Evolutionary conservation across 2,329 filamentous ascomycete species (phyloP).

Genomic region (Claviceps quebecensis): DNA sequence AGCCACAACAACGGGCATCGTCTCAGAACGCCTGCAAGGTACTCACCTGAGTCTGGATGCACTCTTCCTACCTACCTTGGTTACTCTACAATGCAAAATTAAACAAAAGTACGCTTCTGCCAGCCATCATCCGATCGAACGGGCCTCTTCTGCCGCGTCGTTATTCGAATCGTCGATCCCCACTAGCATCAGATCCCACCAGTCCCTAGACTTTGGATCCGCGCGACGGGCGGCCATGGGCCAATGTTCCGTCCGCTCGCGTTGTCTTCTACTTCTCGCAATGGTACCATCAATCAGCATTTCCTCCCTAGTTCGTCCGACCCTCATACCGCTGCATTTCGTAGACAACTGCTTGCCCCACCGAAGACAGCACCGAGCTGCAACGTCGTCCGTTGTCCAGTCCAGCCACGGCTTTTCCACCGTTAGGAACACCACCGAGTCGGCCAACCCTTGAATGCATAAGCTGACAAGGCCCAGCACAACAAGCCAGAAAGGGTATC

Average conservation of each 20-base stretch:
- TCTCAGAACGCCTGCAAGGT: not conserved
- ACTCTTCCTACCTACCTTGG: not conserved
- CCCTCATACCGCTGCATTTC: slow-evolving; percentile 10
- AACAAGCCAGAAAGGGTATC: slow-evolving; percentile 41
- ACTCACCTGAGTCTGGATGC: not conserved
- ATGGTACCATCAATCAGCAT: slow-evolving; percentile 35
- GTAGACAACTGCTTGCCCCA: not conserved
- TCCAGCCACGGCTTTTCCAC: slow-evolving; percentile 56
- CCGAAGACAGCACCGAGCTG: not conserved
- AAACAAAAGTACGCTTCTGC: not conserved
- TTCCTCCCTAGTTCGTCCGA: slow-evolving; percentile 36
- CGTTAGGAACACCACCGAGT: slow-evolving; percentile 53
- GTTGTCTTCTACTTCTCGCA: slow-evolving; percentile 33
- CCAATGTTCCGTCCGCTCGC: slow-evolving; percentile 27
- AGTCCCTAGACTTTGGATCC: slow-evolving; percentile 11
- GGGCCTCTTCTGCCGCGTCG: not conserved
- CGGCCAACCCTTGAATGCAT: slow-evolving; percentile 50
- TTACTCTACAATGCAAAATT: not conserved
- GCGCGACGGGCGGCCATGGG: slow-evolving; percentile 8
- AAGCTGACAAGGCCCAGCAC: slow-evolving; percentile 43
- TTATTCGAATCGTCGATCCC: slow-evolving; percentile 3
- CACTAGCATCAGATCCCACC: slow-evolving; percentile 17
- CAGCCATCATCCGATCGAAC: not conserved
- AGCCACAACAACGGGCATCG: too few species aligned
- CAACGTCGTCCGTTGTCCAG: slow-evolving; percentile 6